These are phyloP conservation scores for Tylopilus sp. DNA, from an alignment of 1,284 basidiomycete species.

Conservation along the genomic window DNA sequence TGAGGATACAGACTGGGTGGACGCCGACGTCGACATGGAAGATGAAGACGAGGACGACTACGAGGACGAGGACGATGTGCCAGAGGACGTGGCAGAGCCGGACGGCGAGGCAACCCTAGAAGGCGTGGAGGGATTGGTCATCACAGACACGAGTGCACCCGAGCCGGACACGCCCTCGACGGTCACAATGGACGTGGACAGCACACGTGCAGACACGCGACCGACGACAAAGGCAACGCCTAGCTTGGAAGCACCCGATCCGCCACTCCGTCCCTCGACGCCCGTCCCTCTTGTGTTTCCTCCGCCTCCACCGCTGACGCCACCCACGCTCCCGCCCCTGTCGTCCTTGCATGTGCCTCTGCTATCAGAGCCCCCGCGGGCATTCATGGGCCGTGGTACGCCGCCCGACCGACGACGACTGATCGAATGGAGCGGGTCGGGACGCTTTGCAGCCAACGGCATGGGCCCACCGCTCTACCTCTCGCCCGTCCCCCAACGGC, in stretches of 20 bases:
- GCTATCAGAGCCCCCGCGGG: conserved; percentile 33
- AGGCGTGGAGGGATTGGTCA: conserved; percentile 15
- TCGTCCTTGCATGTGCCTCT: conserved; percentile 35
- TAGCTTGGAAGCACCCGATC: conserved; percentile 1
- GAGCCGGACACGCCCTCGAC: conserved; percentile 1
- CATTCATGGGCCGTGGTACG: conserved; percentile 37
- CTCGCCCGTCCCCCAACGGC: conserved; percentile 27
- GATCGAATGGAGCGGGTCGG: conserved; percentile 29
- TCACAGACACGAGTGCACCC: conserved; percentile 8
- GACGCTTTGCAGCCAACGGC: conserved; percentile 15
- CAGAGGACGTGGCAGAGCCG: conserved; percentile 3
- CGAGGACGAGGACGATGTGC: conserved; percentile 30
- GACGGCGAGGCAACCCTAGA: conserved; percentile 17
- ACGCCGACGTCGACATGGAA: conserved; percentile 33
- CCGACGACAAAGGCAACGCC: neutral
- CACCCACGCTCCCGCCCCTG: conserved; percentile 23
- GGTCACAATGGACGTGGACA: conserved; percentile 12
- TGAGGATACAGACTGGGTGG: conserved; percentile 31
- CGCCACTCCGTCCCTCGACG: conserved; percentile 2
- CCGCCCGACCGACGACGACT: conserved; percentile 31
- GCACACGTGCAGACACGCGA: neutral
- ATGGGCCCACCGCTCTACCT: conserved; percentile 29
- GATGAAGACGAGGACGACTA: conserved; percentile 35
- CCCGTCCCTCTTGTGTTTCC: conserved; percentile 6
- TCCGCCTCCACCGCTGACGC: conserved; percentile 7